A percentile compares a stretch with the other conserved stretches of the same genome.
Evolutionary conservation across 352 stramenopile genomes (phyloP).

Genomic region (Globisporangium rhizosaccharum): DNA sequence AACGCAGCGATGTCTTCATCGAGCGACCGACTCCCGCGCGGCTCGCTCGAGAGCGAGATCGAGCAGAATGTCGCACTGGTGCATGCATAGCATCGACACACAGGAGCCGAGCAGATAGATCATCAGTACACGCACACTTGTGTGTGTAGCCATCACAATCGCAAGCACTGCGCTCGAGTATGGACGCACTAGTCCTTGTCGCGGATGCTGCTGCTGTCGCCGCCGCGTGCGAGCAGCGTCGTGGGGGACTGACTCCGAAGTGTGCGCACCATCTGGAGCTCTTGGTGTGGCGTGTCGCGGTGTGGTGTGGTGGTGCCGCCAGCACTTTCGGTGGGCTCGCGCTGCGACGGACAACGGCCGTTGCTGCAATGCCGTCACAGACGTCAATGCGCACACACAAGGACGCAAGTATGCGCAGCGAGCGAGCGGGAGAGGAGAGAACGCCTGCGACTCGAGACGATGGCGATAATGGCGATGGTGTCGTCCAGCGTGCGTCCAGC

Average conservation of each 20-base stretch:
- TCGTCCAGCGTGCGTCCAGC: too few species aligned
- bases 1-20: constrained; percentile 26
- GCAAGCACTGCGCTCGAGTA: neutral
- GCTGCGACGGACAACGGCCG: too few species aligned
- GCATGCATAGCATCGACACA: neutral
- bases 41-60: constrained; percentile 54
- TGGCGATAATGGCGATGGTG: too few species aligned
- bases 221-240: constrained; percentile 6
- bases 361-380: too few species aligned
- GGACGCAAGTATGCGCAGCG: too few species aligned
- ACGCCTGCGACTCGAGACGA: too few species aligned
- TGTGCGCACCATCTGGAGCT: constrained; percentile 1
- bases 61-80: constrained; percentile 51
- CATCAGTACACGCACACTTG: neutral
- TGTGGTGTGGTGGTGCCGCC: neutral
- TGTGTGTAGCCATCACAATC: neutral
- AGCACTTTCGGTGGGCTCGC: neutral
- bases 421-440: too few species aligned
- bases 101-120: neutral
- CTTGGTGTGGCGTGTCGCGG: neutral
- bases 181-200: constrained; percentile 32
- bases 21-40: constrained; percentile 28
- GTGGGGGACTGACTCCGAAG: constrained; percentile 2
- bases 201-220: constrained; percentile 6
- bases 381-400: too few species aligned